These are phyloP conservation scores for Eucalyptus albens DNA, from an alignment of 345 rosid genomes.

Conservation along the genomic window DNA sequence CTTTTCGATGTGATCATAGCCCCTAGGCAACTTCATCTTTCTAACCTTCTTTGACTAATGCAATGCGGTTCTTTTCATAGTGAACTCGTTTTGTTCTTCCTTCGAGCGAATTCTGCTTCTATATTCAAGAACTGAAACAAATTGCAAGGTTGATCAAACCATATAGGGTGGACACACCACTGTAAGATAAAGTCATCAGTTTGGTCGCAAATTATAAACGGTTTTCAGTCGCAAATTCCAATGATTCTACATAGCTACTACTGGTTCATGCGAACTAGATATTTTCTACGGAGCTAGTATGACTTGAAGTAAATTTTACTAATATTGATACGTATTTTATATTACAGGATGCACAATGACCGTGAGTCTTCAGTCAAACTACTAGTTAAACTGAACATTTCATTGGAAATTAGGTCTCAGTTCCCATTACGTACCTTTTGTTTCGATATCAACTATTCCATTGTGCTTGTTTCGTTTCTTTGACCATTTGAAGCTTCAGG, in stretches of 20 bases:
- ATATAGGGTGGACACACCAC: neutral
- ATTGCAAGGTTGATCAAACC: neutral
- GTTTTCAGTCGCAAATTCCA: neutral
- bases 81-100: neutral
- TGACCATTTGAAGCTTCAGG: neutral
- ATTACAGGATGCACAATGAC: neutral
- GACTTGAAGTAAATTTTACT: neutral
- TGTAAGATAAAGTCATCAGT: neutral
- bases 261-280: neutral
- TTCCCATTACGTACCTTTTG: neutral
- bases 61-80: neutral
- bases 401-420: neutral
- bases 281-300: neutral
- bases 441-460: neutral
- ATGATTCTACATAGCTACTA: neutral
- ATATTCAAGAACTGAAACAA: neutral
- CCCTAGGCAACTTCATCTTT: neutral
- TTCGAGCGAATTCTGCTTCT: neutral
- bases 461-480: neutral
- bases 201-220: neutral
- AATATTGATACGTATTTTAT: neutral
- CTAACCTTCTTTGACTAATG: neutral
- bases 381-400: neutral
- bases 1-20: neutral
- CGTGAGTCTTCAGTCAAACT: neutral